Base-by-base conservation (phyloP, 1,139 yeast genomes). In the Candida sojae region DNA sequence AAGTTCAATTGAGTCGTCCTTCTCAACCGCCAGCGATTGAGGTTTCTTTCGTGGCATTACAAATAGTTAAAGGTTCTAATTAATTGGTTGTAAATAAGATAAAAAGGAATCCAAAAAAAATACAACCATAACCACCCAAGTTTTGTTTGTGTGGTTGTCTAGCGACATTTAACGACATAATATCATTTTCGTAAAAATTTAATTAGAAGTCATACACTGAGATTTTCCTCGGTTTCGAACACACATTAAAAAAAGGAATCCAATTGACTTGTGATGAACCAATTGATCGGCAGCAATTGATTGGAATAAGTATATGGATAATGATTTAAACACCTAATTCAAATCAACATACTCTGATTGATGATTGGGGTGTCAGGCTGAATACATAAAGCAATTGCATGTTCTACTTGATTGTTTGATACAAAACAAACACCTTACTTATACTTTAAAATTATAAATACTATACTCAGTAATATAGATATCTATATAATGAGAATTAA, bases 1-100 rank as follows among this genome's bases (percentile, higher is more conserved):
- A n/a, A 50, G 26, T 35, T 54, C 59, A 47, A 55, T 53, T 9
- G 57, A 46, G 7, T 53, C 57, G 21, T 47, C 51, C 26, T 46
- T 49, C 6, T 34, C 46, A 32, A 37, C 48, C 17, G 26, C 48
- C 45, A 34, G 48, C 23, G 51, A 39, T 11, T 45, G 46, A 28
- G 47, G 33, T 37, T 49, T 46, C 39, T 44, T 44, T 37, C 48
- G 50, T 8, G 52, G 43, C 57, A 53, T 54, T 6, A 12, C 32
- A 26, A n/a, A 5, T n/a, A 7, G 33, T 3, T 29, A 13, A 6
- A 30, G 25, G 13, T n/a, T 8, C 6, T 11, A 38, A 12, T 6
- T 5, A 4, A 12, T 31, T 39, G 47, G 38, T 29, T 40, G 40
- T 34, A 42, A 38, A 41, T 38, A 44, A 39, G 39, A 25, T 23